Evolutionary conservation across 106 monocot species (phyloP).

Genomic region (Dendrobium huoshanense): DNA sequence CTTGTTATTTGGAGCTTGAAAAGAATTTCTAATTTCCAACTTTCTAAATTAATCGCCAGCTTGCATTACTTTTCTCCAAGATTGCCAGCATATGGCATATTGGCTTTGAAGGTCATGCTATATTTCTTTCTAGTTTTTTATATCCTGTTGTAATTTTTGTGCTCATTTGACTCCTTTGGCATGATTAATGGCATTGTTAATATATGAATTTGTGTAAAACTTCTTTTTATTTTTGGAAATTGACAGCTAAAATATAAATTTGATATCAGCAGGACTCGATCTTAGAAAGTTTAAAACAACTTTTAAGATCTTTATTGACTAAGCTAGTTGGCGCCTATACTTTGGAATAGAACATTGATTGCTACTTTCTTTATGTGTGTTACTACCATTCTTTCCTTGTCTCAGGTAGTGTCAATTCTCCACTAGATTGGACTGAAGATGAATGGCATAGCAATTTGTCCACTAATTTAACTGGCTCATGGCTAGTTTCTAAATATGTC

Average conservation of each 20-base stretch:
- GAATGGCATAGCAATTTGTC: constrained; percentile 45
- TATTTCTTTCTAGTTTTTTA: not conserved
- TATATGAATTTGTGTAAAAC: not conserved
- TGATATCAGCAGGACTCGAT: too few species aligned
- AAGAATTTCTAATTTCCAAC: not conserved
- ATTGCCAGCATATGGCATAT: not conserved
- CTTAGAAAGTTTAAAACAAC: too few species aligned
- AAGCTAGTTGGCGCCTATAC: too few species aligned
- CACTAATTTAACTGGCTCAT: constrained; percentile 65
- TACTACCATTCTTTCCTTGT: not conserved
- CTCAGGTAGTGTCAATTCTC: constrained; percentile 43
- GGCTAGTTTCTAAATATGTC: constrained; percentile 66
- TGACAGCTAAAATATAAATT: too few species aligned
- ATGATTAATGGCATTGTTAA: not conserved
- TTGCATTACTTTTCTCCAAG: not conserved
- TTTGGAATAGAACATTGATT: not conserved
- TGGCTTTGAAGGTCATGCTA: not conserved
- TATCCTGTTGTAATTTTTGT: not conserved
- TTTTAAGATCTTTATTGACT: too few species aligned
- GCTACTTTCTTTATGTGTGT: not conserved
- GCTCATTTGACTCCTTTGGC: not conserved
- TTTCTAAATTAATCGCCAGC: not conserved
- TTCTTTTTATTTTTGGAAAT: too few species aligned
- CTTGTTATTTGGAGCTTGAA: not conserved
- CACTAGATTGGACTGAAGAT: constrained; percentile 58